Base-by-base conservation (phyloP, 2,329 filamentous ascomycete genomes). In the Cylindrodendrum hubeiense region DNA sequence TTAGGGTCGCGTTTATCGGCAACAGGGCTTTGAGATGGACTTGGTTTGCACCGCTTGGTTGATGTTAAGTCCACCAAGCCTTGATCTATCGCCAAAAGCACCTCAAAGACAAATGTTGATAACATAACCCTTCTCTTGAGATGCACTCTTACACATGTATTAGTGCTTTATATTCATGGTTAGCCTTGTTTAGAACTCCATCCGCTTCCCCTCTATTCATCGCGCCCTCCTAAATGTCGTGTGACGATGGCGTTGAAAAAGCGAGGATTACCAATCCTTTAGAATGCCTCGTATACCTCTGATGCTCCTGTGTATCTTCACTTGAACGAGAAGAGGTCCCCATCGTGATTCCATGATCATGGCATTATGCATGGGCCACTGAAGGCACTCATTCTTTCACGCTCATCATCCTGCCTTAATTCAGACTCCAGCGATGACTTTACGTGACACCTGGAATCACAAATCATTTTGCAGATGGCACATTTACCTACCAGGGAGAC, bases 241-340 rank as follows among this genome's bases (percentile, higher is more conserved):
- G 44, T 62, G 8, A 73, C 67, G 49, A 66, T 63, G 62, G 59
- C 52, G 53, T 60, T 60, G 59, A 60, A 59, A 62, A 66, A 60
- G 34, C 24, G 47, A 68, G 26, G 56, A 68, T 53, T 43, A 53
- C 57, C 62, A 74, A 71, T 73, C 65, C 41, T 30, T 68, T 47
- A 50, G 34, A 51, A 50, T 37, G 28, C 22, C 26, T 57, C 34
- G 61, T 70, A 63, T 41, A 63, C 67, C 69, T 44, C 5, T 24
- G 41, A 17, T 50, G 46, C 43, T 66, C 43, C 44, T 50, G 58
- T 59, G 30, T 43, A 43, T 24, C 49, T 41, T 30, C 43, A 24
- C 59, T 30, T 10, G 37, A 39, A 53, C 52, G 60, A 43, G 28
- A 33, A 34, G 21, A 58, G 51, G 54, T 47, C 50, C 64, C 46